phyloP scores from a whole-genome alignment of 192 early-diverging fungal genomes.

The Backusella tarrabulga region DNA sequence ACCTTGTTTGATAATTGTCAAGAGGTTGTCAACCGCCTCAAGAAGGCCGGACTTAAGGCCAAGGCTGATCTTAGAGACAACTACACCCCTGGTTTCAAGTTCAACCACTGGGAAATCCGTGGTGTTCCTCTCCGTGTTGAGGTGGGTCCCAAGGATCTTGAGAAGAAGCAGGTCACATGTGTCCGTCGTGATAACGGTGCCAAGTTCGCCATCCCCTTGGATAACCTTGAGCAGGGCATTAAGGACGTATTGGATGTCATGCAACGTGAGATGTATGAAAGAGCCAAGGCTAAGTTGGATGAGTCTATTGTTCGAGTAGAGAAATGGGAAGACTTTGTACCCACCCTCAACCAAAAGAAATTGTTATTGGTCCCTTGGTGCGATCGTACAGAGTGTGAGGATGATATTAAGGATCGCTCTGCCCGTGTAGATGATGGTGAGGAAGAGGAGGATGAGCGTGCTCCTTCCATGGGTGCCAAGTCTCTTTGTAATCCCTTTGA shows the following conservation, averaged over 20 bases:
- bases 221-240: constrained; percentile 57
- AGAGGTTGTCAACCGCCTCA: constrained; percentile 29
- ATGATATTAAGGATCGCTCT: constrained; percentile 93
- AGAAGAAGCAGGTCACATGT: constrained; percentile 71
- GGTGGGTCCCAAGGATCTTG: constrained; percentile 94
- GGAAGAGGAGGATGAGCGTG: constrained; percentile 92
- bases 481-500: constrained; percentile 95
- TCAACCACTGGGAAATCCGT: constrained; percentile 97
- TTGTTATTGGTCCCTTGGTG: constrained; percentile 95
- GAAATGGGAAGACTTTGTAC: constrained; percentile 93
- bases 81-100: constrained; percentile 90
- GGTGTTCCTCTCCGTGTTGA: constrained; percentile 97
- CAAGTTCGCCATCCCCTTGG: constrained; percentile 60
- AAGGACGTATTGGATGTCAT: constrained; percentile 68
- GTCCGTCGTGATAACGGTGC: constrained; percentile 83
- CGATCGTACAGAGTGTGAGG: constrained; percentile 87
- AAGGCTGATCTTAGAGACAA: constrained; percentile 37
- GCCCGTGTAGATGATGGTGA: constrained; percentile 55
- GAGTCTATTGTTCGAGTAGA: constrained; percentile 73
- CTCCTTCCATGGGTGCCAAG: constrained; percentile 99
- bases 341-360: constrained; percentile 85
- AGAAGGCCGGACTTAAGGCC: constrained; percentile 36
- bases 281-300: constrained; percentile 79
- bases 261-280: constrained; percentile 88
- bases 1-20: constrained; percentile 65